phyloP scores from a whole-genome alignment of 495 filamentous ascomycete species.

The Neurospora sublineolata region DNA sequence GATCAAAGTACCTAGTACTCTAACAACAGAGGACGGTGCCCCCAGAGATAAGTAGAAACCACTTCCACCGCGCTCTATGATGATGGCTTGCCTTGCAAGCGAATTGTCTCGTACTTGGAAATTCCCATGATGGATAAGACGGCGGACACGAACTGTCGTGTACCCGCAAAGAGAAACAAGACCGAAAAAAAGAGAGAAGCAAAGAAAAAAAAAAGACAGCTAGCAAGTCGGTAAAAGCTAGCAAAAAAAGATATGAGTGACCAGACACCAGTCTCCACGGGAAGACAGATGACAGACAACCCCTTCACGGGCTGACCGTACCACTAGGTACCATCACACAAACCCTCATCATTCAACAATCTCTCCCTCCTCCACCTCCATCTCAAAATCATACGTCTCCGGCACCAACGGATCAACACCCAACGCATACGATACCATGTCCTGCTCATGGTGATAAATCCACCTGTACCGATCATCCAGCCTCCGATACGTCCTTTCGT shows the following conservation, averaged over 20 bases:
- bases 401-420: background rate
- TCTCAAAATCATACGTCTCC: background rate
- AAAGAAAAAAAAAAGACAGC: background rate
- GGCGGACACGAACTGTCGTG: background rate
- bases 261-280: background rate
- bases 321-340: background rate
- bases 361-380: background rate
- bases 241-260: background rate
- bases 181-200: background rate
- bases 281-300: background rate
- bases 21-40: background rate
- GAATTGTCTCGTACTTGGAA: background rate
- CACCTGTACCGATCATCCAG: background rate
- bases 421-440: background rate
- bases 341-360: background rate
- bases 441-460: background rate
- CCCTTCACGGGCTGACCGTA: background rate
- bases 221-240: background rate
- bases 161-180: background rate
- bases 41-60: background rate
- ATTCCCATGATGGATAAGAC: background rate
- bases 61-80: background rate
- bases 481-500: background rate
- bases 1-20: background rate
- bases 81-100: background rate